phyloP scores from a whole-genome alignment of 1,139 yeast genomes.

The Debaryomyces nepalensis region DNA sequence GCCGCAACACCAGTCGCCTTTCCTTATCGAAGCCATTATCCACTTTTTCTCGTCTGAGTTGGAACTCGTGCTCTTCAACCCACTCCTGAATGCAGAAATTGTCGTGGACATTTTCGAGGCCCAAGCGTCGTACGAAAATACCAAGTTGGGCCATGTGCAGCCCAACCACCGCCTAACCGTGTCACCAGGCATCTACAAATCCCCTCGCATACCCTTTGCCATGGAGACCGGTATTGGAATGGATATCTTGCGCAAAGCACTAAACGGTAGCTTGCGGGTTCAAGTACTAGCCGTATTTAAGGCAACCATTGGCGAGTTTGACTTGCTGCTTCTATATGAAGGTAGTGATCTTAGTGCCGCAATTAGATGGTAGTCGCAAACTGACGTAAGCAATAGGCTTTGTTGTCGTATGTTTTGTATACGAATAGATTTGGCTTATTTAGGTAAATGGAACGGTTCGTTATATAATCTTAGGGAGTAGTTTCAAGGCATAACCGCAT shows the following conservation, averaged over 20 bases:
- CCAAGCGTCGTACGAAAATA: conserved; percentile 50
- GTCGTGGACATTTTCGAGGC: conserved; percentile 46
- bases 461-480: conserved; percentile 1
- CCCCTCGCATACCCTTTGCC: conserved; percentile 54
- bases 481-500: no score
- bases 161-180: conserved; percentile 40
- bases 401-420: no score
- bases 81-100: conserved; percentile 48
- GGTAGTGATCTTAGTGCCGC: conserved; percentile 49
- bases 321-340: conserved; percentile 43
- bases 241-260: conserved; percentile 51
- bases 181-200: conserved; percentile 54
- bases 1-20: conserved; percentile 18
- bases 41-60: conserved; percentile 57
- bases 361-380: conserved; percentile 37
- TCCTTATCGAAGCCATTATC: conserved; percentile 50
- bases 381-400: conserved; percentile 3
- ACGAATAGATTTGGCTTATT: no score
- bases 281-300: conserved; percentile 49
- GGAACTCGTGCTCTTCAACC: conserved; percentile 56
- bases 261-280: conserved; percentile 55
- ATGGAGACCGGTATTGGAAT: conserved; percentile 52
- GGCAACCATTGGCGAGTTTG: conserved; percentile 41
- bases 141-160: conserved; percentile 49
- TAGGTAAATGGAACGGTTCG: no score